These are phyloP conservation scores for Talaromyces ruber DNA, from an alignment of 495 filamentous ascomycete genomes.

Conservation along the genomic window DNA sequence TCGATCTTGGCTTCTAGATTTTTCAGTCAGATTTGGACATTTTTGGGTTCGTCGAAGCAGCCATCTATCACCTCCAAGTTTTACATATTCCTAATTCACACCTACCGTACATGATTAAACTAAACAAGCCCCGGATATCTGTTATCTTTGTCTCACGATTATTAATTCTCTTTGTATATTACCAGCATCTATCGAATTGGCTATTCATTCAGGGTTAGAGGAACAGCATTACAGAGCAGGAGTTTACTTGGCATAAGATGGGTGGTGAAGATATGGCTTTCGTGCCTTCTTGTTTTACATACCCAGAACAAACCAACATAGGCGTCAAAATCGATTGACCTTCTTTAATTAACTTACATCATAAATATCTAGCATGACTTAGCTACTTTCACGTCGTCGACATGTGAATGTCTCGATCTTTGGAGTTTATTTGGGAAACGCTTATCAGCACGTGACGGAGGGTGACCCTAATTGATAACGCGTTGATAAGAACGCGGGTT, in stretches of 20 bases:
- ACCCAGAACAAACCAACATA: not conserved
- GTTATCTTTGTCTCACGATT: not conserved
- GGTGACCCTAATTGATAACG: not conserved
- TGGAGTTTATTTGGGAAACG: not conserved
- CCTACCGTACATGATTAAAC: not conserved
- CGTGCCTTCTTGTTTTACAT: not conserved
- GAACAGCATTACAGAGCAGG: not conserved
- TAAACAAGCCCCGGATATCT: not conserved
- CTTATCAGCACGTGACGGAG: conserved; percentile 1
- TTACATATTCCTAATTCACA: not conserved
- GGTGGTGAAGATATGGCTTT: not conserved
- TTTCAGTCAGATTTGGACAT: not conserved
- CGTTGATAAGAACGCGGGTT: conserved; percentile 3
- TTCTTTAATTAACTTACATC: not conserved
- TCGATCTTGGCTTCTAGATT: not conserved
- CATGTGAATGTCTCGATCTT: not conserved
- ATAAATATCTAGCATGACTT: not conserved
- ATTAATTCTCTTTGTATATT: not conserved
- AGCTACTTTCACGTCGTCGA: not conserved
- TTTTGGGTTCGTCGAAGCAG: not conserved
- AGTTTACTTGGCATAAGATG: not conserved
- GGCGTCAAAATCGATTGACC: not conserved
- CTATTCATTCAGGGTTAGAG: not conserved
- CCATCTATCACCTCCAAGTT: not conserved
- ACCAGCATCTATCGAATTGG: not conserved